Evolutionary conservation across 345 rosid species (phyloP), one percentile per base, ranked within the genome.

Genomic region (Theobroma cacao): DNA sequence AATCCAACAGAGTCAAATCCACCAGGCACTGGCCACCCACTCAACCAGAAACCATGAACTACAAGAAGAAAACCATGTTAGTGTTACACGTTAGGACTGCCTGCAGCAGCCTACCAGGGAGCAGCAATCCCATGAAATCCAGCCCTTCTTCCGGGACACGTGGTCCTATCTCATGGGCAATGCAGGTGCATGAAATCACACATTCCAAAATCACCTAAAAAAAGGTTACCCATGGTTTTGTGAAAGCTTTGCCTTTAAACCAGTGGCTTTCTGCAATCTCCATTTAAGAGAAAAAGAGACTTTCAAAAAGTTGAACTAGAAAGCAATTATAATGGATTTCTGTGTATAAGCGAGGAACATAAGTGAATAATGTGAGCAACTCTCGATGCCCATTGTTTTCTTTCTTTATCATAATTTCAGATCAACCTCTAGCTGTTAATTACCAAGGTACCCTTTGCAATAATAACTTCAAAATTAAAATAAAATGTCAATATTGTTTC

Each of bases 201-300:
- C 7, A 7, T 53, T 53, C 59, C 59, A 53, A 60, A 60, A 4
- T 13, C 14, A 11, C 63, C 63, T 15, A 28, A 48, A 34, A 28
- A 62, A 75, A 2, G 56, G 15, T 68, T 58, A 72, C 84, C 78
- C 84, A 78, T 75, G 80, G 81, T 78, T 78, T 84, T n/a, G n/a
- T 26, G 48, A 13, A 38, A n/a, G 17, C 50, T 36, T 66, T 72
- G 56, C 24, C 63, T 1, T 3, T 36, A 80, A 84, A 78, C 84
- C 68, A 20, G 34, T 58, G 82, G 84, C 72, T 38, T 68, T 64
- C 22, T 24, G 2, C 18, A 62, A 62, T 58, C 31, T 34, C 50
- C 20, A 33, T 17, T n/a, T 24, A n/a, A 14, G 1, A 40, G 17
- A 74, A n/a, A 40, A 7, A n/a, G 30, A 11, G 41, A 69, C 74